phyloP scores from a whole-genome alignment of 331 rosid genomes.

The Rhamnella rubrinervis region DNA sequence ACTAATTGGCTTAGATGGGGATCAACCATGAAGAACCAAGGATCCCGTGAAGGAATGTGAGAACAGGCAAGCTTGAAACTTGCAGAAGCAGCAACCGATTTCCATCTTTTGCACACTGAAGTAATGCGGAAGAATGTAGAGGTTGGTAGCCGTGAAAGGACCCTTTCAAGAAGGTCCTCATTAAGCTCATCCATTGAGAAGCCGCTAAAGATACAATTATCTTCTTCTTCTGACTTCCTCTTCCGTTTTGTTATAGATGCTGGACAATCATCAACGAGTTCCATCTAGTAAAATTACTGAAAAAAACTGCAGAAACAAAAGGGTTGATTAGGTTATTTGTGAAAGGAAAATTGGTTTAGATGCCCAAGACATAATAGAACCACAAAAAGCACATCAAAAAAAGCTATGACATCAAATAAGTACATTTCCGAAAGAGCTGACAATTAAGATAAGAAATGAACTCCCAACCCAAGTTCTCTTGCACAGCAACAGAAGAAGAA shows the following conservation, averaged over 20 bases:
- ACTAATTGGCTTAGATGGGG: conserved; percentile 59
- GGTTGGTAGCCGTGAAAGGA: conserved; percentile 95
- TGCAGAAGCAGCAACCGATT: conserved; percentile 61
- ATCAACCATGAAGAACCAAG: conserved; percentile 94
- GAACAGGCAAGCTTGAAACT: conserved; percentile 93
- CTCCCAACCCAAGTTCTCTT: neutral
- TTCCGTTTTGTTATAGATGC: conserved; percentile 41
- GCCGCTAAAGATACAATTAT: conserved; percentile 18
- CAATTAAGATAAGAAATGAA: neutral
- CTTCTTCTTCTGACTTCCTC: conserved; percentile 60
- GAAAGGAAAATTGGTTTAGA: neutral
- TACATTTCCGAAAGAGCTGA: conserved; percentile 2
- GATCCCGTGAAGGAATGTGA: conserved; percentile 61
- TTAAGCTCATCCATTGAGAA: conserved; percentile 76
- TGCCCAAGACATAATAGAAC: conserved; percentile 2
- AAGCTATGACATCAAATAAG: neutral
- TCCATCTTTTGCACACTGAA: conserved; percentile 95
- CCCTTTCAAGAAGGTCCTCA: conserved; percentile 80
- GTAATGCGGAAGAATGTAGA: conserved; percentile 80
- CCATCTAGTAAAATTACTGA: conserved; percentile 43
- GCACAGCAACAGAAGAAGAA: neutral
- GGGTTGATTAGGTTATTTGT: conserved; percentile 3
- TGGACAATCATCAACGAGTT: conserved; percentile 24
- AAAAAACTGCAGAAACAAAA: conserved; percentile 44
- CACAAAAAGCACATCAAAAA: neutral